Percentiles rank a stretch among this genome's conserved stretches.
Conservation (phyloP, 2,329 filamentous ascomycete species). For the Harringtonia aguacate region DNA sequence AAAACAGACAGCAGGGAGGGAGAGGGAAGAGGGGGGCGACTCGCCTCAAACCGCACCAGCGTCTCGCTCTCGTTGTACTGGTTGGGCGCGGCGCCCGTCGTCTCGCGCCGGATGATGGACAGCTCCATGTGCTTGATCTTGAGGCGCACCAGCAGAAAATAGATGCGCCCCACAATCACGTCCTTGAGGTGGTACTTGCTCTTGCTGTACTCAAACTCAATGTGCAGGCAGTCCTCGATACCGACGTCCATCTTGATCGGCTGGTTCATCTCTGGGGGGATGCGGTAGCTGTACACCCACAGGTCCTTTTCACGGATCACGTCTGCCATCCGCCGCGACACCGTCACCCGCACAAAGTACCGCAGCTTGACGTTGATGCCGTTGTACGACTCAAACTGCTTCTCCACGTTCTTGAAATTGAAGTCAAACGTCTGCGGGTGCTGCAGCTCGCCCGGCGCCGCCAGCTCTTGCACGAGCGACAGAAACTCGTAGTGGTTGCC, state of each 20-base stretch:
- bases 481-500: slow-evolving; percentile 99
- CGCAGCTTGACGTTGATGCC: slow-evolving; percentile 99
- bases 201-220: slow-evolving; percentile 99
- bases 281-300: slow-evolving; percentile 98
- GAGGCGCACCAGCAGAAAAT: slow-evolving; percentile 89
- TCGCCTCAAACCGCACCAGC: slow-evolving; percentile 85
- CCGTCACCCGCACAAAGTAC: slow-evolving; percentile 95
- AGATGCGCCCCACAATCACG: slow-evolving; percentile 96
- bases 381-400: slow-evolving; percentile 99
- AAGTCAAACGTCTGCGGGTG: slow-evolving; percentile 98
- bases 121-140: slow-evolving; percentile 99
- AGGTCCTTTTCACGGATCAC: slow-evolving; percentile 98
- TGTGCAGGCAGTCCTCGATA: slow-evolving; percentile 97
- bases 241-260: slow-evolving; percentile 99
- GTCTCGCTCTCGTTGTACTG: slow-evolving; percentile 99
- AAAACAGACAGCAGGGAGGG: not conserved
- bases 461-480: slow-evolving; percentile 90
- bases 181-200: slow-evolving; percentile 99
- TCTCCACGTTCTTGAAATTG: slow-evolving; percentile 99
- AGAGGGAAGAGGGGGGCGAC: not conserved
- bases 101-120: slow-evolving; percentile 93
- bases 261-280: slow-evolving; percentile 95
- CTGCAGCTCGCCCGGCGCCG: slow-evolving; percentile 92
- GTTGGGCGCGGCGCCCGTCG: slow-evolving; percentile 90
- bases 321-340: slow-evolving; percentile 93